These are phyloP conservation scores for Didymella pomorum DNA, from an alignment of 2,329 filamentous ascomycete species.

Conservation along the genomic window DNA sequence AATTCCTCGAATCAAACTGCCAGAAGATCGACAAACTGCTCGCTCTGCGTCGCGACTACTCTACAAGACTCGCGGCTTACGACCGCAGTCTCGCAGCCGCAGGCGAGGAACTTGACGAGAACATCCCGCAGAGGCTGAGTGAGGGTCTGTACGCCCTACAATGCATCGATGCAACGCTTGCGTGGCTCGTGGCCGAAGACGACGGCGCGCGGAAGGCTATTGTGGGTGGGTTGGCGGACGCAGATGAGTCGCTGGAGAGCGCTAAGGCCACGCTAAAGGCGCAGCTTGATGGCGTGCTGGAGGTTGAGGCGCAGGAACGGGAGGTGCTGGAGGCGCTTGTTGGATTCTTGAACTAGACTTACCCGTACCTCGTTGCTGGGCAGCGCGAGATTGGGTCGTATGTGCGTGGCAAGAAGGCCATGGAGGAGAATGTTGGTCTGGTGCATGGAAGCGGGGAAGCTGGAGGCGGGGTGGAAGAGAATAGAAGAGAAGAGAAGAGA, in stretches of 20 bases:
- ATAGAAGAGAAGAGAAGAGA: too few species aligned
- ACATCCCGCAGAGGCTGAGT: conserved; percentile 78
- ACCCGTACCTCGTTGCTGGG: too few species aligned
- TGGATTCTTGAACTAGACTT: conserved; percentile 37
- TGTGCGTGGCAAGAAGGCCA: too few species aligned
- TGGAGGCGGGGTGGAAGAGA: too few species aligned
- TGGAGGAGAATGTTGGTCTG: too few species aligned
- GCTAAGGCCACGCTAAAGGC: conserved; percentile 74
- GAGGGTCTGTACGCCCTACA: conserved; percentile 86
- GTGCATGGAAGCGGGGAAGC: too few species aligned
- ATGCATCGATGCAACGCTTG: conserved; percentile 81
- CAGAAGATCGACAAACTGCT: conserved; percentile 77
- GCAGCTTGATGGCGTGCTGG: conserved; percentile 66
- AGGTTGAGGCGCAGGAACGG: conserved; percentile 62
- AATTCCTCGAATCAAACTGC: conserved; percentile 89
- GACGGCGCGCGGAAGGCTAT: conserved; percentile 74
- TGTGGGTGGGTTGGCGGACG: conserved; percentile 68
- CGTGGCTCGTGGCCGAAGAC: conserved; percentile 93
- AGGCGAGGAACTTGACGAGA: conserved; percentile 71
- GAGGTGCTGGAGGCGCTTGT: conserved; percentile 72
- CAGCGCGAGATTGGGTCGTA: too few species aligned
- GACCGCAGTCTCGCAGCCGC: conserved; percentile 62
- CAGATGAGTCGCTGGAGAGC: conserved; percentile 69
- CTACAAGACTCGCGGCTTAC: conserved; percentile 66
- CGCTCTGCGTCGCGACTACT: conserved; percentile 74